phyloP scores from a whole-genome alignment of 108 stramenopile species.

The Fragilaria radians region DNA sequence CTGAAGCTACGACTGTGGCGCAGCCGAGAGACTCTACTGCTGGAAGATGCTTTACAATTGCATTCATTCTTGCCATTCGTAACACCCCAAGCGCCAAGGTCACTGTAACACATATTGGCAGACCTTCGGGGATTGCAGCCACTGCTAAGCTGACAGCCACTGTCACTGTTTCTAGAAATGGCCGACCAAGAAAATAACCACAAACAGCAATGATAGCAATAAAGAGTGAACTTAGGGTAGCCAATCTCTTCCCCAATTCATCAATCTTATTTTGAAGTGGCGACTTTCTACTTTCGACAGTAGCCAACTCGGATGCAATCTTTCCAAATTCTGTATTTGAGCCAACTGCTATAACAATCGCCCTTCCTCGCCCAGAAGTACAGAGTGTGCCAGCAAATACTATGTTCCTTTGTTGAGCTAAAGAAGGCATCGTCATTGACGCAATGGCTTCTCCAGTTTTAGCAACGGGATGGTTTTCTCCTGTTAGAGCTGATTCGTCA shows the following conservation, averaged over 20 bases:
- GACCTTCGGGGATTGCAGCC: slow-evolving; percentile 95
- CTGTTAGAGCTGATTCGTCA: slow-evolving; percentile 89
- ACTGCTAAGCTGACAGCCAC: slow-evolving; percentile 97
- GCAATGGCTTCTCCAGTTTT: slow-evolving; percentile 54
- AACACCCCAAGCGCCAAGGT: slow-evolving; percentile 91
- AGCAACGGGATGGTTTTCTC: slow-evolving; percentile 80
- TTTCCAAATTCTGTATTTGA: slow-evolving; percentile 88
- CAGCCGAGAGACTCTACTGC: slow-evolving; percentile 95
- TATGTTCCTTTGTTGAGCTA: slow-evolving; percentile 86
- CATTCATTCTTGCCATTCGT: slow-evolving; percentile 84
- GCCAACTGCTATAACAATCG: slow-evolving; percentile 87
- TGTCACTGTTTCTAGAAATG: slow-evolving; percentile 80
- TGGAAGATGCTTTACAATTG: slow-evolving; percentile 92
- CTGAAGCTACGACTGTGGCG: slow-evolving; percentile 87
- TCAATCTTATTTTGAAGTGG: slow-evolving; percentile 96
- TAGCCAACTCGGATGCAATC: slow-evolving; percentile 73
- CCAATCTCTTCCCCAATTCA: slow-evolving; percentile 85
- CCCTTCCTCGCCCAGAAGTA: slow-evolving; percentile 80
- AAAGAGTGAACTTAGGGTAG: slow-evolving; percentile 62
- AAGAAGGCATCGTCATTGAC: slow-evolving; percentile 18
- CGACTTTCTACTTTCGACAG: slow-evolving; percentile 73
- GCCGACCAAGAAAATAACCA: slow-evolving; percentile 77
- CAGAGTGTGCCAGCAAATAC: slow-evolving; percentile 93
- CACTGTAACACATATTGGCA: slow-evolving; percentile 89
- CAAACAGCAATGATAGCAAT: slow-evolving; percentile 83